A percentile compares a stretch with the other conserved stretches of the same genome.
Evolutionary conservation across 805 yeast genomes (phyloP).

Genomic region (Komagataella pseudopastoris): DNA sequence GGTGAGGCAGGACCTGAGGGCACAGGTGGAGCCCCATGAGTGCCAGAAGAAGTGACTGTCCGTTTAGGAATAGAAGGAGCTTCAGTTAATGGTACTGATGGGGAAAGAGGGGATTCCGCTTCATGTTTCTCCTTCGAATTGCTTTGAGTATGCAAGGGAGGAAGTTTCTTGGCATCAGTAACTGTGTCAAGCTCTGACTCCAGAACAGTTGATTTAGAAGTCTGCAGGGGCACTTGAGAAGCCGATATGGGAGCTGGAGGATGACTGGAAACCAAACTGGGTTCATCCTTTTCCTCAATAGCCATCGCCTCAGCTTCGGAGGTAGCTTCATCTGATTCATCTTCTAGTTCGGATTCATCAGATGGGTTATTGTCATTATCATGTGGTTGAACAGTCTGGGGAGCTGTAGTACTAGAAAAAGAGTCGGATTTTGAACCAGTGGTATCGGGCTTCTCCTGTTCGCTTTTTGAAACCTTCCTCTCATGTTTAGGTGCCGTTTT

Average conservation of each 20-base stretch:
- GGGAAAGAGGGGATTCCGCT: background rate
- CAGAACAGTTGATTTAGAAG: background rate
- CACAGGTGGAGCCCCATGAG: background rate
- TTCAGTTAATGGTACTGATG: background rate
- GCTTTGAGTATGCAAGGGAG: background rate
- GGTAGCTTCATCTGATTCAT: background rate
- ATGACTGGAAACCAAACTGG: background rate
- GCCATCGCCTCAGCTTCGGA: background rate
- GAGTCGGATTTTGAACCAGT: background rate
- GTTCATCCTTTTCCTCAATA: background rate
- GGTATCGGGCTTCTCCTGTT: slow-evolving; percentile 7
- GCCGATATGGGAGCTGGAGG: background rate
- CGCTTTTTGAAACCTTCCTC: slow-evolving; percentile 12
- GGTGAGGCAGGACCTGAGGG: background rate
- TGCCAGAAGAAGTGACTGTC: background rate
- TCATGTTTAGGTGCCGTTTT: slow-evolving; percentile 8
- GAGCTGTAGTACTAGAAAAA: background rate
- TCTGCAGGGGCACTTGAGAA: background rate
- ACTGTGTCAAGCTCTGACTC: background rate
- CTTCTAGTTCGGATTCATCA: slow-evolving; percentile 7
- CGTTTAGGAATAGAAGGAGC: background rate
- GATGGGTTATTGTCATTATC: background rate
- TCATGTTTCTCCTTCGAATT: background rate
- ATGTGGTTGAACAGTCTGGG: background rate
- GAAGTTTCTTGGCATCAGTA: background rate